Base-by-base conservation (phyloP, 2,329 filamentous ascomycete species). In the Orbilia javanica region DNA sequence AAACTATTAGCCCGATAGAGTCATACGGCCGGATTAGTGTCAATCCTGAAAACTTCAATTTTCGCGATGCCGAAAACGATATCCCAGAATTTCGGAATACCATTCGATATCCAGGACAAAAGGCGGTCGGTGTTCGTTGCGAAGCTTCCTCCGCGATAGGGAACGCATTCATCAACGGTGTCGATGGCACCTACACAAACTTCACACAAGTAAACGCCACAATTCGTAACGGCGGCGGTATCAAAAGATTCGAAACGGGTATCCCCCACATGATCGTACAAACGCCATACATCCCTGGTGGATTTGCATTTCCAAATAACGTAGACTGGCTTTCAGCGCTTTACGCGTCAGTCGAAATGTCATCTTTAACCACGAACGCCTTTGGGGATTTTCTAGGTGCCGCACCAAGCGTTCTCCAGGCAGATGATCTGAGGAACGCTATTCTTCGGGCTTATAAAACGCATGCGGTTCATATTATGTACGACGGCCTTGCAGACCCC, bases 231-330 rank as follows among this genome's bases (percentile, higher is more conserved):
- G 67, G 66, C 34, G 73, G 73, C 3, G 73, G 73, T 25, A 77
- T 77, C 31, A 77, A 77, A 52, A 48, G 73, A 3, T 77, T 77
- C 60, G 73, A 77, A 71, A 71, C 66, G 1, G 73, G 73, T 3
- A 67, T 77, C 20, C 53, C 73, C 6, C 67, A 71, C 22, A 65
- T 77, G 31, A 65, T 77, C 4, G 42, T 77, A 3, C 73, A 71
- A 48, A 71, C 73, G 15, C 66, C 66, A 3, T 66, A 66, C 18
- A 65, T 77, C 3, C 60, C 66, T 0, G 5, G 5, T 10, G 15
- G 11, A 4, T 42, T 77, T n/a, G 42, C 52, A 46, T 55, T 70
- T 1, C 20, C 39, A 11, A 44, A 66, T 25, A 50, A 36, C 8
- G 31, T 34, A 1, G 73, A 71, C 36, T 77, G 73, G 73, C 36